A percentile compares a stretch with the other conserved stretches of the same genome.
Conservation (phyloP, 768 basidiomycete species). For the Favolaschia claudopus region DNA sequence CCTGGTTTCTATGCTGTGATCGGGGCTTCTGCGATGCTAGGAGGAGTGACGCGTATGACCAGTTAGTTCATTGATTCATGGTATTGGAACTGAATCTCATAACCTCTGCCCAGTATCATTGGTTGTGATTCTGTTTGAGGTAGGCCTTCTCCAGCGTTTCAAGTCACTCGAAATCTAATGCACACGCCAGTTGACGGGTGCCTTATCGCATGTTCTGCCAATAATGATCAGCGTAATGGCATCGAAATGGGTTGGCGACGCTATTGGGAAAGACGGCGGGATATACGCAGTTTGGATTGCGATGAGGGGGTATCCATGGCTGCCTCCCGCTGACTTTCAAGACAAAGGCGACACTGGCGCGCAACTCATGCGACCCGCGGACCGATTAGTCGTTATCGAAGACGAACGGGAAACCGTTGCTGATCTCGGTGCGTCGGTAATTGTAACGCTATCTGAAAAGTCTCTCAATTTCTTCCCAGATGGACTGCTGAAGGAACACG, state of each 20-base stretch:
- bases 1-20: constrained; percentile 83
- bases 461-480: constrained; percentile 40
- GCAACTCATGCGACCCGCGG: constrained; percentile 63
- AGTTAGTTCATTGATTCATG: constrained; percentile 46
- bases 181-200: constrained; percentile 68
- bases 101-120: constrained; percentile 61
- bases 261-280: constrained; percentile 65
- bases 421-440: constrained; percentile 51
- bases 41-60: constrained; percentile 81
- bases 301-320: constrained; percentile 74
- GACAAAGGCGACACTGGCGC: constrained; percentile 71
- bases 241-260: constrained; percentile 80
- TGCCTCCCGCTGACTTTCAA: constrained; percentile 68
- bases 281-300: constrained; percentile 80
- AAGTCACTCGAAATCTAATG: neutral
- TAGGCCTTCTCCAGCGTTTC: constrained; percentile 26
- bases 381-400: constrained; percentile 58
- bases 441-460: neutral
- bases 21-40: constrained; percentile 78
- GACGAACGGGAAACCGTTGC: constrained; percentile 55
- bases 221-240: constrained; percentile 85
- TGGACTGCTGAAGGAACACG: constrained; percentile 48
- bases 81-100: neutral
- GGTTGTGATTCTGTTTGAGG: constrained; percentile 82
- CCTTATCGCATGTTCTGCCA: constrained; percentile 80